phyloP scores from a whole-genome alignment of 257 asterid genomes.

The Capsicum baccatum region DNA sequence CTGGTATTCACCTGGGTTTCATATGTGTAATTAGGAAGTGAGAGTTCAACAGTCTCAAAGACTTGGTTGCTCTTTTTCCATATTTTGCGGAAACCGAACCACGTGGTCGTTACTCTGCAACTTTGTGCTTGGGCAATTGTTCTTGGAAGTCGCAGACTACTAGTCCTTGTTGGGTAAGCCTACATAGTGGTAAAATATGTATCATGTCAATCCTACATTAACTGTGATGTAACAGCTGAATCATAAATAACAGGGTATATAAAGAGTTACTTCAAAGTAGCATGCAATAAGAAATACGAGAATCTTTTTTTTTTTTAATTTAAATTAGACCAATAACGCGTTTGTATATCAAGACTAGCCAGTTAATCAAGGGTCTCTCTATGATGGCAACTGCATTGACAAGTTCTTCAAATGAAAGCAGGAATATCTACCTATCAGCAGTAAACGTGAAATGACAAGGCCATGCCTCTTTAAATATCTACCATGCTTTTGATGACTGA shows the following conservation, averaged over 20 bases:
- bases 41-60: conserved; percentile 82
- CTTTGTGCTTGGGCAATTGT: conserved; percentile 70
- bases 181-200: conserved; percentile 37
- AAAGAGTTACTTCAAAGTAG: conserved; percentile 15
- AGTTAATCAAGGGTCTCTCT: conserved; percentile 21
- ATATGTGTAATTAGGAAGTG: conserved; percentile 88
- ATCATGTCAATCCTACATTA: conserved; percentile 1
- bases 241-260: conserved; percentile 3
- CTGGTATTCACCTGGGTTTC: conserved; percentile 72
- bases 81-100: conserved; percentile 91
- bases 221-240: conserved; percentile 20
- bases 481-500: background rate
- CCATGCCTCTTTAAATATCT: conserved; percentile 9
- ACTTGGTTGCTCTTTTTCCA: conserved; percentile 78
- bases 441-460: conserved; percentile 15
- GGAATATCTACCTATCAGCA: background rate
- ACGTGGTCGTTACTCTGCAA: conserved; percentile 83
- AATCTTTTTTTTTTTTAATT: background rate
- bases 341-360: conserved; percentile 15
- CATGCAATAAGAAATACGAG: conserved; percentile 14
- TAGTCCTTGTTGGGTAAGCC: conserved; percentile 71
- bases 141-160: conserved; percentile 44
- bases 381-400: background rate
- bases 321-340: conserved; percentile 18
- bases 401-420: conserved; percentile 9